These are phyloP conservation scores for Conticribra weissflogii DNA, from an alignment of 108 stramenopile species.

Conservation along the genomic window DNA sequence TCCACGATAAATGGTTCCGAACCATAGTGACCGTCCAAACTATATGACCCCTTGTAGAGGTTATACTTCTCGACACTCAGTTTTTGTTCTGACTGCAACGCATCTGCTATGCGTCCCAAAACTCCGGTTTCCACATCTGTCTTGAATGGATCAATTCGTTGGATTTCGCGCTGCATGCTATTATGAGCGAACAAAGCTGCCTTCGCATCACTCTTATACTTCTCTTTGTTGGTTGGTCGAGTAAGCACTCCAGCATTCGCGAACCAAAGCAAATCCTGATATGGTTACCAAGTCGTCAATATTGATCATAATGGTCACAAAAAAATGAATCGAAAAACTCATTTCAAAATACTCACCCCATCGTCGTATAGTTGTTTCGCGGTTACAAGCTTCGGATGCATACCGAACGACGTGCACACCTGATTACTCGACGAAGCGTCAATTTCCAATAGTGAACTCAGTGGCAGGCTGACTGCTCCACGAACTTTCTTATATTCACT, in stretches of 20 bases:
- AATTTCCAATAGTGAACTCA: conserved; percentile 17
- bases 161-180: conserved; percentile 39
- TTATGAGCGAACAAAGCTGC: conserved; percentile 60
- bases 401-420: conserved; percentile 61
- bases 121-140: conserved; percentile 44
- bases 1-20: conserved; percentile 25
- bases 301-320: too few species aligned
- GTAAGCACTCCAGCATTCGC: conserved; percentile 72
- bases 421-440: conserved; percentile 45
- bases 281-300: too few species aligned
- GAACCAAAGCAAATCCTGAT: conserved; percentile 65
- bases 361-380: conserved; percentile 59
- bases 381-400: conserved; percentile 50
- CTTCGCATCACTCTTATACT: conserved; percentile 43
- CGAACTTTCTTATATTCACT: conserved; percentile 40
- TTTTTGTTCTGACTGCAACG: conserved; percentile 13
- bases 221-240: conserved; percentile 43
- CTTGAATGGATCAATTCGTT: conserved; percentile 44
- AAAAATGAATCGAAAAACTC: too few species aligned
- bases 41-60: conserved; percentile 24
- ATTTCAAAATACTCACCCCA: conserved; percentile 4
- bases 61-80: conserved; percentile 30
- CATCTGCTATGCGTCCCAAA: conserved; percentile 48
- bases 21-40: conserved; percentile 31
- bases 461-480: conserved; percentile 33